These are phyloP conservation scores for Nelumbo lutea DNA, from an alignment of 164 flowering plant species.

Conservation along the genomic window DNA sequence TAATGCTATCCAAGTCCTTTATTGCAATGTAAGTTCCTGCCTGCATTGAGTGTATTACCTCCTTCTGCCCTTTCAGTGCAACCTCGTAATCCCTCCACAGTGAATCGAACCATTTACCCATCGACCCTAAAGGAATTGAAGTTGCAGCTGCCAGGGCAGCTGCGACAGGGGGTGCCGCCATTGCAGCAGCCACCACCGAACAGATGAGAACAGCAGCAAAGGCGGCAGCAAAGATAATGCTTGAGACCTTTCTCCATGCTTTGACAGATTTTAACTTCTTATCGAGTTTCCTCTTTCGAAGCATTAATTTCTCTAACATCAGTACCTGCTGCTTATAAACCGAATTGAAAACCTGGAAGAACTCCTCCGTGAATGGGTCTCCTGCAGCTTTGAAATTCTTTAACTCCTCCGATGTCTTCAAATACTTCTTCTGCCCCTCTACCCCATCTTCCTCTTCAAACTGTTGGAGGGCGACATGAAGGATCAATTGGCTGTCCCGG, in stretches of 20 bases:
- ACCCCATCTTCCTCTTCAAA: constrained; percentile 54
- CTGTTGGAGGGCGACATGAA: constrained; percentile 54
- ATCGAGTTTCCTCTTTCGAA: constrained; percentile 58
- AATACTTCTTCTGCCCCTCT: constrained; percentile 15
- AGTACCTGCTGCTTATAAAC: constrained; percentile 47
- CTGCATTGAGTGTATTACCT: constrained; percentile 53
- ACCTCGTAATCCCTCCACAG: constrained; percentile 64
- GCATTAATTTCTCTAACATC: constrained; percentile 56
- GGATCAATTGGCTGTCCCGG: constrained; percentile 51
- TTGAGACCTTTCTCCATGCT: constrained; percentile 65
- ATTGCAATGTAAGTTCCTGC: constrained; percentile 50
- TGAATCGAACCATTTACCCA: constrained; percentile 78
- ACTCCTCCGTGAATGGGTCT: constrained; percentile 69
- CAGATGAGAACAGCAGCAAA: constrained; percentile 68
- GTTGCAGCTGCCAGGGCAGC: constrained; percentile 73
- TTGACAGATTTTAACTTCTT: constrained; percentile 49
- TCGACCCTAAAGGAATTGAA: constrained; percentile 70
- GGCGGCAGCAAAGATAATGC: constrained; percentile 55
- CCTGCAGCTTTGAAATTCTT: constrained; percentile 57
- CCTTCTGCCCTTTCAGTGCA: constrained; percentile 54
- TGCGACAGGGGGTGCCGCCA: constrained; percentile 77
- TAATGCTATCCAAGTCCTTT: constrained; percentile 65
- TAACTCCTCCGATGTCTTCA: constrained; percentile 48
- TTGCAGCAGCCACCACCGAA: constrained; percentile 83
- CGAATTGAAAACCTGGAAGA: constrained; percentile 43